phyloP scores from a whole-genome alignment of 2,329 filamentous ascomycete species.

The Trichophyton schoenleinii region DNA sequence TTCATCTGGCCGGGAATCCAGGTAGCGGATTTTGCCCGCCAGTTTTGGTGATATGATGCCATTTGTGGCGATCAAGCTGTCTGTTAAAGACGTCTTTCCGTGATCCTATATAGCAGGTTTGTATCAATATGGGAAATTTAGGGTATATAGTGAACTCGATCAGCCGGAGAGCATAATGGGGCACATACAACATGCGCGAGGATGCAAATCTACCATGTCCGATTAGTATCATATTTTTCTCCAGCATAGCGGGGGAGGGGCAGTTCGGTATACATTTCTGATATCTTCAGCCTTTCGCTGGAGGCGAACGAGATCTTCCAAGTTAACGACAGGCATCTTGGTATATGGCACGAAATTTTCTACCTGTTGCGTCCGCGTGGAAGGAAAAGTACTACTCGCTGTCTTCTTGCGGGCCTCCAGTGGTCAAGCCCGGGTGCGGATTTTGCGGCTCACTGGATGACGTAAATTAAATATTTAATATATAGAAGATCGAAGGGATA shows the following conservation, averaged over 20 bases:
- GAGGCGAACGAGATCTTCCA: slow-evolving; percentile 79
- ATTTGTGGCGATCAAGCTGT: slow-evolving; percentile 93
- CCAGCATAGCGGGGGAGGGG: slow-evolving; percentile 18
- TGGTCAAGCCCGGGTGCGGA: background rate
- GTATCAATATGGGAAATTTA: slow-evolving; percentile 4
- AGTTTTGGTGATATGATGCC: slow-evolving; percentile 97
- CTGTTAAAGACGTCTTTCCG: slow-evolving; percentile 93
- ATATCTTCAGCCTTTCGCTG: slow-evolving; percentile 81
- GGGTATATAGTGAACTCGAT: too few species aligned
- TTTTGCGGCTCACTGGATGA: background rate
- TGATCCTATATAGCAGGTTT: slow-evolving; percentile 55
- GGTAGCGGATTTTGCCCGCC: slow-evolving; percentile 93
- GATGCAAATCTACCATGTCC: slow-evolving; percentile 63
- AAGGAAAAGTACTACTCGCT: background rate
- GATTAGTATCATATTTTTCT: slow-evolving; percentile 5
- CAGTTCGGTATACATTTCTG: slow-evolving; percentile 59
- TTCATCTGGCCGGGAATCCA: slow-evolving; percentile 92
- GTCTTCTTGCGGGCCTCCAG: background rate
- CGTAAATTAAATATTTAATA: background rate
- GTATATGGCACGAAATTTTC: background rate
- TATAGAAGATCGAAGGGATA: background rate
- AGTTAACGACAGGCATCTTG: slow-evolving; percentile 80
- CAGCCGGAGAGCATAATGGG: too few species aligned
- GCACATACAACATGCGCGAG: slow-evolving; percentile 69
- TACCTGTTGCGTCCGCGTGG: background rate